phyloP scores from a whole-genome alignment of 257 asterid genomes.

The Knoxia roxburghii region DNA sequence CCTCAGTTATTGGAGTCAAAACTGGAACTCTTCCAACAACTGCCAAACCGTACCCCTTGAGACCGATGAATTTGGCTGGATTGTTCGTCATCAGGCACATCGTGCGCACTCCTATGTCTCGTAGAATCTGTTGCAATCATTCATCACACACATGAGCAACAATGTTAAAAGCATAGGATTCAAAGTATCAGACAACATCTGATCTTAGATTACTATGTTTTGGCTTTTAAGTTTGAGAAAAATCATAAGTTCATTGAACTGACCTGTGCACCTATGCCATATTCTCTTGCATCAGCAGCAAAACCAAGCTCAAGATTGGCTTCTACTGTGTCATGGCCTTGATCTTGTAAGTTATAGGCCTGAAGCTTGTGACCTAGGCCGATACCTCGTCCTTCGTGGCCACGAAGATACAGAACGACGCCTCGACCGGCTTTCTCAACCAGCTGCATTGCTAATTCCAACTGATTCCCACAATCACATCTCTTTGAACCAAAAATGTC shows the following conservation, averaged over 20 bases:
- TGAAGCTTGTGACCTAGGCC: conserved; percentile 76
- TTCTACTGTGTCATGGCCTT: conserved; percentile 81
- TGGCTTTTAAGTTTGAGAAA: neutral
- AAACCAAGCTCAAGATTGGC: conserved; percentile 86
- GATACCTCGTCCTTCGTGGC: conserved; percentile 86
- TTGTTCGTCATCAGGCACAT: conserved; percentile 89
- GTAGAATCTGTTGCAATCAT: conserved; percentile 45
- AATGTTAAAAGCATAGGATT: neutral
- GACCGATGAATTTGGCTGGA: conserved; percentile 73
- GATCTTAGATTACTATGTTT: neutral
- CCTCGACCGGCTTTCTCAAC: conserved; percentile 72
- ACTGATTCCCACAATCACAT: conserved; percentile 80
- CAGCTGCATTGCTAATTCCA: conserved; percentile 72
- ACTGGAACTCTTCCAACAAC: conserved; percentile 77
- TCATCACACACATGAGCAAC: neutral
- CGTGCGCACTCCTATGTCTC: conserved; percentile 71
- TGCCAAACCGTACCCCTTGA: conserved; percentile 74
- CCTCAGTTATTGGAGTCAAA: conserved; percentile 71
- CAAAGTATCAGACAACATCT: no score
- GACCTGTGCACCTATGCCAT: conserved; percentile 84
- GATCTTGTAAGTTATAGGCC: conserved; percentile 78
- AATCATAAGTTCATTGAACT: conserved; percentile 12
- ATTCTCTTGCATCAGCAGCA: conserved; percentile 76
- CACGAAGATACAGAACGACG: conserved; percentile 64
- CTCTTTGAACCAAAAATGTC: conserved; percentile 74